These are phyloP conservation scores for Colletotrichum endophyticum DNA, from an alignment of 2,329 filamentous ascomycete species.

Conservation along the genomic window DNA sequence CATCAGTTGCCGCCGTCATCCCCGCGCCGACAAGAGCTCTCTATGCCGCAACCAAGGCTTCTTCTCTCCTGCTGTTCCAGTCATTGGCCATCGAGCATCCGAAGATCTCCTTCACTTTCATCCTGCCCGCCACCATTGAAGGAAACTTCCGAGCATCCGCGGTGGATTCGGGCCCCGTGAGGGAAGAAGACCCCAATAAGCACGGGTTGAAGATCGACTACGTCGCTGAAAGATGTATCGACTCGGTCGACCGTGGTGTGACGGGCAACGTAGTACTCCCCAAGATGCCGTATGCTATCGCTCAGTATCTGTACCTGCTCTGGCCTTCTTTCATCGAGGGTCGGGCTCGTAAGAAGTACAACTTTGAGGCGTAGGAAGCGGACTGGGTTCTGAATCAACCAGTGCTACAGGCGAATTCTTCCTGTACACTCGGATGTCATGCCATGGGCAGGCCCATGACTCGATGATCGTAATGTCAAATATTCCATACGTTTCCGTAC, in stretches of 20 bases:
- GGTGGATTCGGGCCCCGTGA: not conserved
- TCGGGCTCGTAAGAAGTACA: conserved; percentile 10
- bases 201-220: conserved; percentile 1
- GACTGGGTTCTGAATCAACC: not conserved
- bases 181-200: conserved; percentile 7
- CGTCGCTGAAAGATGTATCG: not conserved
- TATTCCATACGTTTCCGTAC: not conserved
- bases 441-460: not conserved
- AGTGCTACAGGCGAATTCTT: not conserved
- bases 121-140: conserved; percentile 11
- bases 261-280: conserved; percentile 2
- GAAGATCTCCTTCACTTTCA: not conserved
- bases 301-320: not conserved
- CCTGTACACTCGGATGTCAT: not conserved
- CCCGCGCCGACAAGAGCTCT: conserved; percentile 6
- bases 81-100: conserved; percentile 10
- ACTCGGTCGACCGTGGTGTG: not conserved
- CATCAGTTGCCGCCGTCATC: conserved; percentile 8
- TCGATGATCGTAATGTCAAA: not conserved
- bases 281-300: not conserved
- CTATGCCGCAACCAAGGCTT: conserved; percentile 9
- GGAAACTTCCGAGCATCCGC: conserved; percentile 11
- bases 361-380: not conserved
- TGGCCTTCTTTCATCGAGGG: conserved; percentile 8
- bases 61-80: not conserved